Percentiles rank a stretch among this genome's conserved stretches.
These are phyloP conservation scores for Cryptococcus jaspeensis DNA, from an alignment of 1,284 basidiomycete genomes.

Conservation along the genomic window DNA sequence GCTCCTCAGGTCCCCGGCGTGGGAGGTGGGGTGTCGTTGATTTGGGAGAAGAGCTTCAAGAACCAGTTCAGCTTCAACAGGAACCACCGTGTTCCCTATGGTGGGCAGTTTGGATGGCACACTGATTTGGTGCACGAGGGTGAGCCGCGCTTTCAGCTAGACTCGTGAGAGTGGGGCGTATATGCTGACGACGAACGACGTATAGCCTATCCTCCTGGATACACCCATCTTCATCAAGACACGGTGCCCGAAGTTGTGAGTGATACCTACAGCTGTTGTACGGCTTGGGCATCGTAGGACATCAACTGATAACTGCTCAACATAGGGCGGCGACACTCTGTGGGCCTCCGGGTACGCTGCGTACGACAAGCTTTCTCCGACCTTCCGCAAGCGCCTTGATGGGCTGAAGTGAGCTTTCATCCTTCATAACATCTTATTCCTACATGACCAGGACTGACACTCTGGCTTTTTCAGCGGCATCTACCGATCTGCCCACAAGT, in stretches of 20 bases:
- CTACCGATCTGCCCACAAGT: constrained; percentile 27
- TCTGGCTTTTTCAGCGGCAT: constrained; percentile 15
- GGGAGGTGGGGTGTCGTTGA: constrained; percentile 10
- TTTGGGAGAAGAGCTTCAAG: constrained; percentile 19
- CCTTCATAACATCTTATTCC: too few relatives aligned
- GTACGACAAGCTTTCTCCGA: constrained; percentile 34
- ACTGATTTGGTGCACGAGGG: constrained; percentile 66
- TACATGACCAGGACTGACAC: background rate
- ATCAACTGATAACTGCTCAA: background rate
- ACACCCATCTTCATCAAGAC: constrained; percentile 55
- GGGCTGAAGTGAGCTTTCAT: constrained; percentile 19
- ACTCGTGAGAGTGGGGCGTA: background rate
- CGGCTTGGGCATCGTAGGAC: background rate
- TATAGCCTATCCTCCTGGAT: constrained; percentile 59
- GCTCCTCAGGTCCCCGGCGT: constrained; percentile 43
- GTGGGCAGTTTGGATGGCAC: constrained; percentile 61
- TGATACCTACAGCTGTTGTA: background rate
- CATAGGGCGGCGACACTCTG: constrained; percentile 47
- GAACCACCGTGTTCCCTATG: constrained; percentile 17
- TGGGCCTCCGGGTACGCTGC: constrained; percentile 56
- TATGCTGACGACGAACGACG: constrained; percentile 45
- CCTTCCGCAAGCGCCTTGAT: constrained; percentile 28
- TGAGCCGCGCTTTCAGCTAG: background rate
- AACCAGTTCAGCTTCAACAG: constrained; percentile 4
- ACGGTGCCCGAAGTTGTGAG: constrained; percentile 52